Evolutionary conservation across 805 yeast species (phyloP), one percentile per base, ranked within the genome.

Genomic region (Myxozyma lipomycoides): DNA sequence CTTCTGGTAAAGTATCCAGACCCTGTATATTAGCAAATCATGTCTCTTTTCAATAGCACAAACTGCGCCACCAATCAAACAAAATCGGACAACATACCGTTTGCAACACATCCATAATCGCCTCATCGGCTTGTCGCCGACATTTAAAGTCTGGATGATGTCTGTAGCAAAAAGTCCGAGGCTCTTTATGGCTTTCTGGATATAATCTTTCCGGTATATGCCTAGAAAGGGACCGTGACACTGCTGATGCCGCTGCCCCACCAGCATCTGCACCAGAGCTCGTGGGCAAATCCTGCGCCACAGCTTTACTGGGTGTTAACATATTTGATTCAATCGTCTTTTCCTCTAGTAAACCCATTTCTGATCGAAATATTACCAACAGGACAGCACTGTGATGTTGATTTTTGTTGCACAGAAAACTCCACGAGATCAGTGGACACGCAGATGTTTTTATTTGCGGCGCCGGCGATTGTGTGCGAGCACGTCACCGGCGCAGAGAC

Each of bases 81-180:
- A 68, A 64, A 38, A 61, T 56, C 10, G 61, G 61, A n/a, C 19
- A 3, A 22, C 51, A 17, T 40, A 50, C 55, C 26, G 37, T 55
- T 64, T 86, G 95, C 40, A 87, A 77, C 50, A 78, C 78, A 34
- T 74, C 74, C 83, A 86, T 78, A 61, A 79, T 78, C 35, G 66
- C 64, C 49, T 78, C 81, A 65, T 85, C 95, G 0, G 84, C 78
- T 49, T 74, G 75, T 53, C 83, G 83, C 64, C 82, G 83, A 62
- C 88, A 80, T 42, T 82, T 81, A 40, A 86, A 76, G 49, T 87
- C 90, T 2, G 98, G 98, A 64, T 91, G 87, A 68, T 91, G 98
- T 46, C 98, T 74, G 67, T 91, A 91, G 65, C 98, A 91, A 69
- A 79, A 91, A 58, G 77, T 40, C 45, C 56, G 52, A 28, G 56